Percentiles rank a stretch among this genome's conserved stretches.
These are phyloP conservation scores for Sophora flavescens DNA, from an alignment of 306 rosid genomes.

Conservation along the genomic window DNA sequence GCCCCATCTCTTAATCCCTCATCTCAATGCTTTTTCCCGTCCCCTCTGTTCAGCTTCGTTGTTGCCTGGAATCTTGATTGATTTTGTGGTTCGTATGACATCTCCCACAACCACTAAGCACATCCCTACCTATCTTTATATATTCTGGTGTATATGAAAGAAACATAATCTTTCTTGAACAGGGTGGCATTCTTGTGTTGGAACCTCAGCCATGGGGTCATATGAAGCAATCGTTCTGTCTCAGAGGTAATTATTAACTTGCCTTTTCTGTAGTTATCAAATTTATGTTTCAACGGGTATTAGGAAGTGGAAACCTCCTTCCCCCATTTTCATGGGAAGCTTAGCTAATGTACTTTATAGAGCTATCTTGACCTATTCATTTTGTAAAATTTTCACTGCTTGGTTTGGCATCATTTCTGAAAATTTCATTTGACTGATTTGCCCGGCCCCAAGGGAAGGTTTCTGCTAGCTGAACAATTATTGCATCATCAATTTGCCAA, in stretches of 20 bases:
- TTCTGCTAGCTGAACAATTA: conserved; percentile 8
- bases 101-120: conserved; percentile 6
- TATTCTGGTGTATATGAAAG: conserved; percentile 10
- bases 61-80: conserved; percentile 24
- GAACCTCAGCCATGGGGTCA: conserved; percentile 99
- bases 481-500: conserved; percentile 29
- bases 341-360: neutral
- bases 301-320: conserved; percentile 30
- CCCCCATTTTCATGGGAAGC: conserved; percentile 1
- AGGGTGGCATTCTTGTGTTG: conserved; percentile 93
- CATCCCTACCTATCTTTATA: conserved; percentile 19
- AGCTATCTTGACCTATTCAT: conserved; percentile 3
- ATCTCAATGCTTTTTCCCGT: conserved; percentile 8
- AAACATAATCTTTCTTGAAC: conserved; percentile 38
- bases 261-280: conserved; percentile 15
- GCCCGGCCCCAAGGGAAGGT: neutral
- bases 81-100: conserved; percentile 18
- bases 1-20: conserved; percentile 6
- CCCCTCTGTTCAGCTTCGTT: conserved; percentile 25
- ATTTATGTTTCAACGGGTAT: conserved; percentile 25
- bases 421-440: neutral
- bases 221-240: conserved; percentile 55
- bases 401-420: conserved; percentile 32
- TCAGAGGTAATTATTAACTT: conserved; percentile 51
- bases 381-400: conserved; percentile 6